Evolutionary conservation across 148 eudicot genomes (phyloP), one percentile per base, ranked within the genome.

Genomic region (Heliosperma pusillum): DNA sequence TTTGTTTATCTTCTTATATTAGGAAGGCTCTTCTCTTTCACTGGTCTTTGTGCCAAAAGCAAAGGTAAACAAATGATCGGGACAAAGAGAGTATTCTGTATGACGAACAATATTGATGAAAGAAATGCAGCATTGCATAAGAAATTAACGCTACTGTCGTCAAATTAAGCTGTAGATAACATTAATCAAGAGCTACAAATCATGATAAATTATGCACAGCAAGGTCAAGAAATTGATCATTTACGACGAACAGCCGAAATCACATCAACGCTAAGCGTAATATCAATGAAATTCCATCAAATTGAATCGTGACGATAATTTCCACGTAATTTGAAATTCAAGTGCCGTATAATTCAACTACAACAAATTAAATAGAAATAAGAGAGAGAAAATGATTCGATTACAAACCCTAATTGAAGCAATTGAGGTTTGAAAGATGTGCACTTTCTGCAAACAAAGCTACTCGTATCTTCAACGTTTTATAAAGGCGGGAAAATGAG

Each of bases 401-500:
- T 19, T n/a, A 66, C 69, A 33, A 66, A 66, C 69, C 69, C 69
- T 66, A 66, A 30, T 66, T 30, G 6, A 30, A 33, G 7, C 45
- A n/a, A 66, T 33, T 29, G 47, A 8, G 42, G 24, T 17, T 64
- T 36, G 25, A 29, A 29, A 1, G 11, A 29, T 0, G 19, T 2
- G 10, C 10, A 26, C 1, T 26, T 62, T 63, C 19, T 19, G 69
- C 22, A 30, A 25, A 29, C 21, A n/a, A 66, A 30, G 3, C 67
- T 26, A 6, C 42, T 19, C 42, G 69, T 36, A 66, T n/a, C 22
- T 17, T n/a, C 69, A 24, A 22, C 66, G 66, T 27, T 4, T 8
- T 24, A 26, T 8, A 21, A 11, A 0, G 33, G 33, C 33, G 66
- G 66, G 33, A 61, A 61, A 61, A 24, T 60, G 50, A 8, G 50